Evolutionary conservation across 805 yeast species (phyloP), one percentile per base, ranked within the genome.

Genomic region (Kuraishia floccosa): DNA sequence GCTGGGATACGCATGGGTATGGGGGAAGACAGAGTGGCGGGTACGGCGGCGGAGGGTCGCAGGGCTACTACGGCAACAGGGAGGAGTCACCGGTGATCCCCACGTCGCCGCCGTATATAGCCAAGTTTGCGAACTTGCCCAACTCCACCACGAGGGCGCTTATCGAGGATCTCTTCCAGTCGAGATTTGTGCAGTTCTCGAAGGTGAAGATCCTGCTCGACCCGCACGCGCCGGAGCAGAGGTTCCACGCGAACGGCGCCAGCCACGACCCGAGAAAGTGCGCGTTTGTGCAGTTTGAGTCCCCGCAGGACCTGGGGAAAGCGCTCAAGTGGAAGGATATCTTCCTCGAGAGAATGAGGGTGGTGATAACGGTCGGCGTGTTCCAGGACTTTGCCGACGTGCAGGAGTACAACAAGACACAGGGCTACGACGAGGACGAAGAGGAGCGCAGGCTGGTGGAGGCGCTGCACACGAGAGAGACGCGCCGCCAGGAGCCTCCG

Each of bases 281-380:
- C 17, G 74, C 83, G 2, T 75, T 79, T 49, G 74, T 74, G 1
- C 80, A 76, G 38, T 47, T 78, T 37, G 46, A 50, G n/a, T 51
- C 66, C 6, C 52, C 58, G n/a, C 56, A 58, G 7, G 77, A 74
- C 24, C 55, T 76, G 42, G 62, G 62, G 27, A 74, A 71, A 39
- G 79, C 69, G 19, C 47, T 75, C 32, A 77, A 72, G 46, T 74
- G 83, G 74, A 66, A 54, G 30, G 85, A 76, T 43, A 50, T 78
- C 21, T 46, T 50, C 32, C 37, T 51, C 12, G 64, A 62, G 24
- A 43, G 65, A 26, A 40, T 50, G 27, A 50, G 54, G 29, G 50
- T 60, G 17, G 36, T 35, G 11, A 49, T 59, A 10, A 54, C 52
- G 12, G 28, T 48, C 12, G 68, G 68, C 0, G 52, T 55, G 28